Conservation (phyloP, 768 basidiomycete genomes). For the Termitomyces titanicus region DNA sequence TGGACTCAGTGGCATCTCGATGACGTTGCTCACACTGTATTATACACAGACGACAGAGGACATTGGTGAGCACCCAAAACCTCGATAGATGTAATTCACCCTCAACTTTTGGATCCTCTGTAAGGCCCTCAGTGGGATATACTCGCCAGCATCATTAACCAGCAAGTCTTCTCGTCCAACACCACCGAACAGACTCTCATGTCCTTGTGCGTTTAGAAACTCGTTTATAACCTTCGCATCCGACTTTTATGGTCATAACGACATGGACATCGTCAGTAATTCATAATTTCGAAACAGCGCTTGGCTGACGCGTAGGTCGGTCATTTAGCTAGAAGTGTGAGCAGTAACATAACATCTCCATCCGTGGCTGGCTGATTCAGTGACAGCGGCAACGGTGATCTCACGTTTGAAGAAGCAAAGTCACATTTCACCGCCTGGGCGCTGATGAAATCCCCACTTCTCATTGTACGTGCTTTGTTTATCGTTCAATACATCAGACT, state of each 20-base stretch:
- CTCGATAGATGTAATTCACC: neutral
- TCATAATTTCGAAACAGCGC: neutral
- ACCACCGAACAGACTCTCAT: neutral
- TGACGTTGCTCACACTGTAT: neutral
- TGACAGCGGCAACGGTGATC: slow-evolving; percentile 55
- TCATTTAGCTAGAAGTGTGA: slow-evolving; percentile 50
- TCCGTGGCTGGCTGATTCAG: neutral
- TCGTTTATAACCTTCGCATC: slow-evolving; percentile 63
- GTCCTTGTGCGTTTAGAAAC: slow-evolving; percentile 38
- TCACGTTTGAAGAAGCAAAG: slow-evolving; percentile 62
- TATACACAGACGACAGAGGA: slow-evolving; percentile 50
- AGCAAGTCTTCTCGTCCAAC: slow-evolving; percentile 28
- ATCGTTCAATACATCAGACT: neutral
- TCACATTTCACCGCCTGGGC: slow-evolving; percentile 76
- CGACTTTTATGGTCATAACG: slow-evolving; percentile 66
- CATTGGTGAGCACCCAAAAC: slow-evolving; percentile 25
- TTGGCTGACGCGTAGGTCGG: neutral
- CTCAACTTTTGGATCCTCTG: neutral
- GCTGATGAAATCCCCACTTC: slow-evolving; percentile 59
- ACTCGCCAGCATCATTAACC: slow-evolving; percentile 55
- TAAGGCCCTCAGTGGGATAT: slow-evolving; percentile 45
- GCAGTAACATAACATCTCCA: slow-evolving; percentile 1
- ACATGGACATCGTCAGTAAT: slow-evolving; percentile 58
- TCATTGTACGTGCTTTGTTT: slow-evolving; percentile 28
- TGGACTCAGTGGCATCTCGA: neutral